Evolutionary conservation across 2,329 filamentous ascomycete species (phyloP).

Genomic region (Domatiomyces catenatus): DNA sequence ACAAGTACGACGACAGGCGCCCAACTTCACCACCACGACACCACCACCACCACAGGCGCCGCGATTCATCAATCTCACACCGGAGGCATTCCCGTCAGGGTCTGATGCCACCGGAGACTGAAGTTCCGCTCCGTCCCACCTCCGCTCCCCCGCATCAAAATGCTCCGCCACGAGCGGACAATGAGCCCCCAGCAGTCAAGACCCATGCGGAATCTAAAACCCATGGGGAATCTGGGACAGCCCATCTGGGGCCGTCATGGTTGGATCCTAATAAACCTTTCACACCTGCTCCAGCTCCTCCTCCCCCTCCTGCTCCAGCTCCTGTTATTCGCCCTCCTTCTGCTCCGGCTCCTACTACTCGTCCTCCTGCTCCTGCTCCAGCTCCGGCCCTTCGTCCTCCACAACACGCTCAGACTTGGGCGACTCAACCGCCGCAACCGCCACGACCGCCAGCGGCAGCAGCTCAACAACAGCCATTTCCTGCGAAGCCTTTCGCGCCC

Average conservation of each 20-base stretch:
- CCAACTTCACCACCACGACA: not conserved
- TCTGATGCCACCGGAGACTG: conserved; percentile 1
- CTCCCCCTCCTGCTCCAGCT: too few relatives aligned
- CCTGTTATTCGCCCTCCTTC: too few relatives aligned
- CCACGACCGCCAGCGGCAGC: not conserved
- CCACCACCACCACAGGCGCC: not conserved
- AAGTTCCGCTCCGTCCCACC: conserved; percentile 2
- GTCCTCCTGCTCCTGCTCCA: too few relatives aligned
- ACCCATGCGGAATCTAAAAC: not conserved
- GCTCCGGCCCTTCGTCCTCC: too few relatives aligned
- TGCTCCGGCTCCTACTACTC: not conserved
- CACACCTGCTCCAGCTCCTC: not conserved
- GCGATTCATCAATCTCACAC: conserved; percentile 2
- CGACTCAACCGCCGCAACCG: not conserved
- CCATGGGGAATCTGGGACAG: not conserved
- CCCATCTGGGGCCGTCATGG: not conserved
- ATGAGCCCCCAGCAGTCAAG: too few relatives aligned
- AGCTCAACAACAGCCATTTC: not conserved
- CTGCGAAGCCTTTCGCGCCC: too few relatives aligned
- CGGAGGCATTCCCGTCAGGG: conserved; percentile 1
- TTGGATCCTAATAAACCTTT: not conserved
- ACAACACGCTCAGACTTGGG: too few relatives aligned
- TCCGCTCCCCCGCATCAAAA: conserved; percentile 5
- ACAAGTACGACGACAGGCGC: not conserved
- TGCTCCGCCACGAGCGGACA: not conserved